Base-by-base conservation (phyloP, 345 rosid species). In the Garcia nutans region DNA sequence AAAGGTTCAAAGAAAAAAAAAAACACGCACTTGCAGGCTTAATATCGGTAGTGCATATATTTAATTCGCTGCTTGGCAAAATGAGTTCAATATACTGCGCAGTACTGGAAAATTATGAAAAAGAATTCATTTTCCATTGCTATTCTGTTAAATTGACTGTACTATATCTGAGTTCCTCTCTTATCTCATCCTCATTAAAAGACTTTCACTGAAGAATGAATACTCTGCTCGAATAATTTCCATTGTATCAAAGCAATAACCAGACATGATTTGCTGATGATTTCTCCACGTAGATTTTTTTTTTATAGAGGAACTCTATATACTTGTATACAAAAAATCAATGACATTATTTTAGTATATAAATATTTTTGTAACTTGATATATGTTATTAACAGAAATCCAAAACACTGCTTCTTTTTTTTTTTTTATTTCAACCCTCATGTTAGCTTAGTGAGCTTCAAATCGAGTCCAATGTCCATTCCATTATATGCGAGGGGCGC, bases 401-500 rank as follows among this genome's bases (percentile, higher is more conserved):
- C 8, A 58, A 33, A 33, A 13, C 56, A 65, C 33, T 0, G 5
- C 41, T 37, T 5, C 5, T n/a, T n/a, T n/a, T 33, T 52, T 5
- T 74, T 45, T 12, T 67, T 13, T 64, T 3, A 59, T 70, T 71
- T 71, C 75, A 55, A 70, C 5, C 70, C 64, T 76, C 71, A 70
- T 80, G 79, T 74, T 42, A 86, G 74, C 15, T 77, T 47, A 64
- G 47, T 65, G n/a, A 86, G 56, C 80, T 82, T 82, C 22, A 82
- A 78, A 77, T 89, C 89, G 41, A 87, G 86, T 47, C 94, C 95
- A 77, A 91, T 83, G 82, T 87, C 85, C 93, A 87, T 88, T 67
- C 97, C 98, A 71, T 92, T 90, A 85, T 89, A 93, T 33, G 98
- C 97, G 66, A 93, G 80, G 0, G 98, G 98, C 33, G 97, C 94